phyloP scores from a whole-genome alignment of 331 rosid species.

The Quercus lobata region DNA sequence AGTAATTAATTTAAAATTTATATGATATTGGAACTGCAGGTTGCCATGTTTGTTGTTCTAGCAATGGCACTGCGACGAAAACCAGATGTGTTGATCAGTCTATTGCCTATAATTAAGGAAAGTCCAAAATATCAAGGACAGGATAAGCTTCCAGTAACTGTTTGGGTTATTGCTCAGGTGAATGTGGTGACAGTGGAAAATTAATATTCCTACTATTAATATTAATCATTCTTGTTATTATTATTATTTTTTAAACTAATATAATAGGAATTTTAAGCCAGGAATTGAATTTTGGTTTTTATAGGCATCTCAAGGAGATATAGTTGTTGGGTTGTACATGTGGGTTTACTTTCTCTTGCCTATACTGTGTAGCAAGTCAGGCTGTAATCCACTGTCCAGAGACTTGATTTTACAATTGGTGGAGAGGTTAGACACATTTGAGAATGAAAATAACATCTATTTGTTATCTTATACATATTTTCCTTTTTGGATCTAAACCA shows the following conservation, averaged over 20 bases:
- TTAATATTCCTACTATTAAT: neutral
- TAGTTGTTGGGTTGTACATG: conserved; percentile 47
- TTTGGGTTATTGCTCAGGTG: conserved; percentile 69
- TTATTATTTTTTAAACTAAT: neutral
- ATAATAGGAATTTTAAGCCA: neutral
- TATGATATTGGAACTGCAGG: conserved; percentile 36
- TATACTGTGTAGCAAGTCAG: conserved; percentile 50
- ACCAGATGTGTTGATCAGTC: conserved; percentile 58
- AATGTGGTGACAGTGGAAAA: conserved; percentile 1
- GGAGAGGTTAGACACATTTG: conserved; percentile 48
- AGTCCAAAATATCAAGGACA: conserved; percentile 49
- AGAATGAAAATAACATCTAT: neutral
- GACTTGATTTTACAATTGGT: conserved; percentile 63
- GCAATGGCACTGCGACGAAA: conserved; percentile 59
- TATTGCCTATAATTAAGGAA: conserved; percentile 47
- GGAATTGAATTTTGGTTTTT: conserved; percentile 7
- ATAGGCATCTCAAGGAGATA: conserved; percentile 63
- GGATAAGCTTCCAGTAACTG: conserved; percentile 52
- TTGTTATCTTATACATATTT: neutral
- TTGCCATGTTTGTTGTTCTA: conserved; percentile 57
- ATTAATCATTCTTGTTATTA: too few relatives aligned
- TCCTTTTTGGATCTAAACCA: neutral
- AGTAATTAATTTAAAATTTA: conserved; percentile 9
- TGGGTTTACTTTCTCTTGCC: conserved; percentile 69
- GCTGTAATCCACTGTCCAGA: conserved; percentile 52